A percentile compares a stretch with the other conserved stretches of the same genome.
Conservation (phyloP, 352 stramenopile species). For the Aphanomyces cochlioides region DNA sequence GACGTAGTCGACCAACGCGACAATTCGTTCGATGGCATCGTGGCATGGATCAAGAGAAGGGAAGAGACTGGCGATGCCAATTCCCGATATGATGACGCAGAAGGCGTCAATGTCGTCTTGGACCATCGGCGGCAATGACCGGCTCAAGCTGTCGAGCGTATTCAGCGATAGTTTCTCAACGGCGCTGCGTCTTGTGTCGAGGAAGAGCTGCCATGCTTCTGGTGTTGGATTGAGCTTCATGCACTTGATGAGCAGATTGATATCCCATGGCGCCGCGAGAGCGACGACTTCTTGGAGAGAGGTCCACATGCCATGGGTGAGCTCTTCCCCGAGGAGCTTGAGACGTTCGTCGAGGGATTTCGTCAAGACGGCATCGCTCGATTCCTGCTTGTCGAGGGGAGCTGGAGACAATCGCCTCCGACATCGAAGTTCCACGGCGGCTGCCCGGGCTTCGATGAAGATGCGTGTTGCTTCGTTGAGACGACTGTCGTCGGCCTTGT, state of each 20-base stretch:
- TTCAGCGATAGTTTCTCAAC: background rate
- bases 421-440: slow-evolving; percentile 2
- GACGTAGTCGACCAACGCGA: background rate
- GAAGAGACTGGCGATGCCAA: background rate
- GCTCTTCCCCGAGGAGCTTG: slow-evolving; percentile 2
- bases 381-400: background rate
- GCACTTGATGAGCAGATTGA: slow-evolving; percentile 11
- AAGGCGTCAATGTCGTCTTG: slow-evolving; percentile 6
- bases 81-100: background rate
- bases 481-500: background rate
- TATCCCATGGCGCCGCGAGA: slow-evolving; percentile 6
- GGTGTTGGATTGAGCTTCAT: slow-evolving; percentile 13
- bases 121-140: background rate
- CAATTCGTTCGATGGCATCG: slow-evolving; percentile 4
- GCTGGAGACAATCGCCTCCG: background rate
- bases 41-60: background rate
- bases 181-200: slow-evolving; percentile 10
- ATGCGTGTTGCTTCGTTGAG: background rate
- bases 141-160: slow-evolving; percentile 3
- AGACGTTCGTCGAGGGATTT: slow-evolving; percentile 12
- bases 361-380: background rate
- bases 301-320: slow-evolving; percentile 5
- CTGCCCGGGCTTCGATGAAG: slow-evolving; percentile 13
- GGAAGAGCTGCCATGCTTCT: slow-evolving; percentile 21
- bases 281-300: background rate